Percentiles rank a stretch among this genome's conserved stretches.
Conservation (phyloP, 306 rosid species). For the Gleditsia sinensis region DNA sequence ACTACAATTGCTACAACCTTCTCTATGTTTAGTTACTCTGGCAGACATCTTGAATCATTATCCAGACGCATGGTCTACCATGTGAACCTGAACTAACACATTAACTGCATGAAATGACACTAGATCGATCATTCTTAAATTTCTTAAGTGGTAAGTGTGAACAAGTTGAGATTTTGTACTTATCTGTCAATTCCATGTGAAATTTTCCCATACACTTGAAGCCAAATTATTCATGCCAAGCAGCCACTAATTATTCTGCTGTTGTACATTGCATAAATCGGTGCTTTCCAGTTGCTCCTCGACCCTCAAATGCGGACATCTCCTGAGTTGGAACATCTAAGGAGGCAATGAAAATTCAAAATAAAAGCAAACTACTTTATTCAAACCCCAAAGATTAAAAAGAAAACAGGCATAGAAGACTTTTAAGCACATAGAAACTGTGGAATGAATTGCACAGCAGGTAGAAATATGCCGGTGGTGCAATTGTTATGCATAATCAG, state of each 20-base stretch:
- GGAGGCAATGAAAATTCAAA: neutral
- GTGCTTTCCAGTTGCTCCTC: neutral
- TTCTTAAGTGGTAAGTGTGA: neutral
- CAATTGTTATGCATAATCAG: slow-evolving; percentile 8
- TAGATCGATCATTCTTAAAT: neutral
- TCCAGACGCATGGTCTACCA: slow-evolving; percentile 5
- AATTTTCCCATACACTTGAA: slow-evolving; percentile 3
- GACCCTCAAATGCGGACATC: neutral
- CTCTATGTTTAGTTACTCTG: neutral
- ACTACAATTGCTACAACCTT: neutral
- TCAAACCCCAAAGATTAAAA: neutral
- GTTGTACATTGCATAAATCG: neutral
- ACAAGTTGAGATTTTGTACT: neutral
- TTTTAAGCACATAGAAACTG: neutral
- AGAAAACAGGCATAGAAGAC: neutral
- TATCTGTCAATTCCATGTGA: slow-evolving; percentile 8
- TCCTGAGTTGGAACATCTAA: neutral
- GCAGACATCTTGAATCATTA: neutral
- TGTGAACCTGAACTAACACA: slow-evolving; percentile 26
- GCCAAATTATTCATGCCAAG: neutral
- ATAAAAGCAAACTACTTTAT: neutral
- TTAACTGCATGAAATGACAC: slow-evolving; percentile 19
- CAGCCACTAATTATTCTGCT: neutral
- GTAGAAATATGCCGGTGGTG: neutral
- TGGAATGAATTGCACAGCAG: neutral